phyloP scores from a whole-genome alignment of 2,329 filamentous ascomycete genomes.

The Rhinocladiella similis region DNA sequence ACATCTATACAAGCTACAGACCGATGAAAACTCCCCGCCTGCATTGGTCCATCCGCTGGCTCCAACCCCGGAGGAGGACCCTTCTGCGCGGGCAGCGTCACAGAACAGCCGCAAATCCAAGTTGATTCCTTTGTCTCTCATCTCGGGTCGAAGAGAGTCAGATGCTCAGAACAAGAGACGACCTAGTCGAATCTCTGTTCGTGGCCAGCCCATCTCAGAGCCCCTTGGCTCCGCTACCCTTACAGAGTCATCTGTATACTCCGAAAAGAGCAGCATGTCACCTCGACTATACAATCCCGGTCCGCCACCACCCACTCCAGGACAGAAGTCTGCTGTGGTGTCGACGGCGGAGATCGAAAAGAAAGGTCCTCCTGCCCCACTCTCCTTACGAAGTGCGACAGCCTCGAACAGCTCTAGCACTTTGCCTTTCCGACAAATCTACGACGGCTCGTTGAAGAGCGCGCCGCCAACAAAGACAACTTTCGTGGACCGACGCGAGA shows the following conservation, averaged over 20 bases:
- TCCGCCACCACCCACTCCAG: slow-evolving; percentile 55
- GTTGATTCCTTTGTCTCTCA: slow-evolving; percentile 42
- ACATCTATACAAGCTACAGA: slow-evolving; percentile 26
- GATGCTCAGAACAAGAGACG: slow-evolving; percentile 45
- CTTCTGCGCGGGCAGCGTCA: slow-evolving; percentile 5
- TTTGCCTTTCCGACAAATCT: slow-evolving; percentile 47
- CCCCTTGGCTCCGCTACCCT: slow-evolving; percentile 51
- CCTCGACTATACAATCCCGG: slow-evolving; percentile 58
- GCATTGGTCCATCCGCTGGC: slow-evolving; percentile 21
- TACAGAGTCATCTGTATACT: slow-evolving; percentile 45
- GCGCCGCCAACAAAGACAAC: slow-evolving; percentile 52
- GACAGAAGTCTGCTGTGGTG: slow-evolving; percentile 23
- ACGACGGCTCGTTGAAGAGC: slow-evolving; percentile 38
- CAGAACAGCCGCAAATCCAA: slow-evolving; percentile 40
- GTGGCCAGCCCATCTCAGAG: slow-evolving; percentile 59
- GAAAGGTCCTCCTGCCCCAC: slow-evolving; percentile 6
- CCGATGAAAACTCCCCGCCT: slow-evolving; percentile 1
- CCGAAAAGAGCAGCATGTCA: slow-evolving; percentile 56
- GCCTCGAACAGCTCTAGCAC: slow-evolving; percentile 35
- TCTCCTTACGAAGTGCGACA: slow-evolving; percentile 11
- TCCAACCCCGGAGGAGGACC: slow-evolving; percentile 17
- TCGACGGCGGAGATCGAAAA: slow-evolving; percentile 9
- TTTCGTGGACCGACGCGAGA: slow-evolving; percentile 45
- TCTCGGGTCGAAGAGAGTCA: slow-evolving; percentile 42
- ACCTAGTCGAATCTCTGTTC: slow-evolving; percentile 44